Evolutionary conservation across 2,329 filamentous ascomycete species (phyloP), one percentile per base, ranked within the genome.

Genomic region (Talaromyces pinophilus): DNA sequence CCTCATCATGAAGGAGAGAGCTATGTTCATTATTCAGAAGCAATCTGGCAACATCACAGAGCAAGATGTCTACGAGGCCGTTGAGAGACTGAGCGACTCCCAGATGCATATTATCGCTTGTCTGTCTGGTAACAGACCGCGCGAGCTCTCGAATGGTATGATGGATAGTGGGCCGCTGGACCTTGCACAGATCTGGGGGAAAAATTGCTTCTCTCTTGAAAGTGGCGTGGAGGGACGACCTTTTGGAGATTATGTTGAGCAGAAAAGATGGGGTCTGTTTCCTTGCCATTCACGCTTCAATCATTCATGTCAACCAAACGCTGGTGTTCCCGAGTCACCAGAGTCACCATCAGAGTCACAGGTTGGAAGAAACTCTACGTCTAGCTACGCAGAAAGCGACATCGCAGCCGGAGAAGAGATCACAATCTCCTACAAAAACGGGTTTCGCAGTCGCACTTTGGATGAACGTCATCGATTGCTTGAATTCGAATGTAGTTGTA

Each of bases 391-490:
- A 30, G n/a, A 25, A n/a, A 61, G 62, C 22, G 62, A 64, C 52
- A 64, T 64, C 35, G 33, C 48, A 28, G 33, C 28, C 8, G 62
- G 62, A 19, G 62, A 64, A 19, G 52, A 64, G 4, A 64, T 64
- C 15, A 60, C 62, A 5, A 40, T 67, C 48, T 59, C 35, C 28
- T 68, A 68, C 55, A 52, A 63, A 25, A 54, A 44, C 15, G 59
- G 44, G n/a, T 22, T 68, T 35, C 25, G 40, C 46, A 57, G 50
- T 38, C 22, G 25, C 13, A 55, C 52, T 35, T 33, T 35, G 17
- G 5, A 63, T 50, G 64, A 67, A 13, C 67, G 67, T 33, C 67
- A 67, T n/a, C 35, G 44, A 57, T 44, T 33, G 22, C 67, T 68
- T 19, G 11, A 19, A 11, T 68, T 67, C 25, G 54, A 40, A 35